These are phyloP conservation scores for Seminavis robusta DNA, from an alignment of 108 stramenopile genomes.

Conservation along the genomic window DNA sequence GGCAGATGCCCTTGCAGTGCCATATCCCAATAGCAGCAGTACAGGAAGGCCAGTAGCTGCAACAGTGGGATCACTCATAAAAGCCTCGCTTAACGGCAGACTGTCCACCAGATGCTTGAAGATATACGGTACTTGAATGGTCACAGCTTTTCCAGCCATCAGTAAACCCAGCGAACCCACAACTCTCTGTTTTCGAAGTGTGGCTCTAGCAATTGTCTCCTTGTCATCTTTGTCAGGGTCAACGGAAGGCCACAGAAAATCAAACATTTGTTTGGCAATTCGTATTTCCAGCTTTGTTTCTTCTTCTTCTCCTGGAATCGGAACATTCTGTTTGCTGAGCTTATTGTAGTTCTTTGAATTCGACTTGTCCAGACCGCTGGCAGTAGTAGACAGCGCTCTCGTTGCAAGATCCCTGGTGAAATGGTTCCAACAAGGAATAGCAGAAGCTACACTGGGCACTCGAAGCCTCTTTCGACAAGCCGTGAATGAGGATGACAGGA, in stretches of 20 bases:
- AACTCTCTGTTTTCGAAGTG: constrained; percentile 64
- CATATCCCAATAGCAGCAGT: constrained; percentile 84
- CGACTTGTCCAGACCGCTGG: too few species aligned
- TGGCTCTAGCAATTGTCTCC: constrained; percentile 8
- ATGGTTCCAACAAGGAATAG: too few species aligned
- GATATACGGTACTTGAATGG: constrained; percentile 92
- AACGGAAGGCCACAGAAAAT: constrained; percentile 1
- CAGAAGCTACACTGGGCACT: too few species aligned
- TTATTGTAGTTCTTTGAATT: too few species aligned
- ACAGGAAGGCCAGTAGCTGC: constrained; percentile 27
- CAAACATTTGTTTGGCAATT: background rate
- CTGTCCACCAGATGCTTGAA: constrained; percentile 94
- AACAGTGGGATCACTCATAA: background rate
- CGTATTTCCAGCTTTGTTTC: background rate
- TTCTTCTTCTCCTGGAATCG: too few species aligned
- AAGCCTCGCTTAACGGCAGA: constrained; percentile 18
- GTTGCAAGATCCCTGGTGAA: too few species aligned
- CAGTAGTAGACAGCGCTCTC: too few species aligned
- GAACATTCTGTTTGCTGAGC: too few species aligned
- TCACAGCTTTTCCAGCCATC: constrained; percentile 90
- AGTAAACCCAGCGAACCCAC: constrained; percentile 76
- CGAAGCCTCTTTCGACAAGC: too few species aligned
- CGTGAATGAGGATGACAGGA: too few species aligned
- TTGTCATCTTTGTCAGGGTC: background rate
- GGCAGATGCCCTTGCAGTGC: constrained; percentile 84